A percentile compares a stretch with the other conserved stretches of the same genome.
These are phyloP conservation scores for Tinospora cordifolia DNA, from an alignment of 164 flowering plant genomes.

Conservation along the genomic window DNA sequence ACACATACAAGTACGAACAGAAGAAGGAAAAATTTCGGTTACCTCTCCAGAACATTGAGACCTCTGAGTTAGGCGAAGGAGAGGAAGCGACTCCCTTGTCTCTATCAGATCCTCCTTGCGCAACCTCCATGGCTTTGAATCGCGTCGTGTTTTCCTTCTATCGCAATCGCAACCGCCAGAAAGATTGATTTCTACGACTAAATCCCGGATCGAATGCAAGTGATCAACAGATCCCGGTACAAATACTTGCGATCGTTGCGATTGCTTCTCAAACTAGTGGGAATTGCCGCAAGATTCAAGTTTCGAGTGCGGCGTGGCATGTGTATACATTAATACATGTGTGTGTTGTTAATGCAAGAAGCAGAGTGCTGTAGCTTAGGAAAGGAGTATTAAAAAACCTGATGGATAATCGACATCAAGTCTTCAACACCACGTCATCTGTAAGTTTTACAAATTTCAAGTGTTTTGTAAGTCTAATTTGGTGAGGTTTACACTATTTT, in stretches of 20 bases:
- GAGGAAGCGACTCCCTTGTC: slow-evolving; percentile 50
- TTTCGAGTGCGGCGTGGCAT: not conserved
- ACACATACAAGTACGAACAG: not conserved
- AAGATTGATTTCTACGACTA: not conserved
- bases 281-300: not conserved
- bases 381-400: no score
- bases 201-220: not conserved
- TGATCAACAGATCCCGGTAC: not conserved
- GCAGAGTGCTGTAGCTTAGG: no score
- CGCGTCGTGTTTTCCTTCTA: slow-evolving; percentile 3
- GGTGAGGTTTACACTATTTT: no score
- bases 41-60: slow-evolving; percentile 93
- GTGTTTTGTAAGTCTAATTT: no score
- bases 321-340: no score
- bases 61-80: slow-evolving; percentile 54
- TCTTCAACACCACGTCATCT: no score
- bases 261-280: not conserved
- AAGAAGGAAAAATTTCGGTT: not conserved
- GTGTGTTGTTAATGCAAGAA: no score
- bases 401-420: no score
- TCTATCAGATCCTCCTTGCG: slow-evolving; percentile 60
- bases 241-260: not conserved
- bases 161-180: no score
- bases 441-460: no score
- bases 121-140: slow-evolving; percentile 43